These are phyloP conservation scores for Pyrenula aspistea DNA, from an alignment of 495 filamentous ascomycete genomes.

Conservation along the genomic window DNA sequence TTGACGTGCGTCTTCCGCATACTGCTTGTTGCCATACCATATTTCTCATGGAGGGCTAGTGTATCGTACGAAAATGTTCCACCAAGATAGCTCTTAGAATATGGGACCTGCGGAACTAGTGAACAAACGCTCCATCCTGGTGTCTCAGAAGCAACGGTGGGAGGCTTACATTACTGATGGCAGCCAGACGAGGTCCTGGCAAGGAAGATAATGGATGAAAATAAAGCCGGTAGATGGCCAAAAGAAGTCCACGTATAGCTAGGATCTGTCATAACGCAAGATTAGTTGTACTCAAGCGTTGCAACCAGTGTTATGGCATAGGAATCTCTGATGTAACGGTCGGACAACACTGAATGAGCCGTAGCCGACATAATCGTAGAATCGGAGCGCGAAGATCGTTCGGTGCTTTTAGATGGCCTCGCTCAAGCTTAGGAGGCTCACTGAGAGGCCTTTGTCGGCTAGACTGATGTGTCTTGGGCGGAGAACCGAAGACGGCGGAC, in stretches of 20 bases:
- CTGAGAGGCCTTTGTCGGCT: not conserved
- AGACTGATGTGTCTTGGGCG: not conserved
- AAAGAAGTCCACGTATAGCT: slow-evolving; percentile 3
- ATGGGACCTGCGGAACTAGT: too few species aligned
- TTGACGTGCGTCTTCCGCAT: not conserved
- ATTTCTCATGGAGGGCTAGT: not conserved
- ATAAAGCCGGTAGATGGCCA: slow-evolving; percentile 36
- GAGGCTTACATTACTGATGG: slow-evolving; percentile 9
- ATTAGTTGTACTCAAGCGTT: not conserved
- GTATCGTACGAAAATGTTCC: slow-evolving; percentile 6
- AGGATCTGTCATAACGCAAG: not conserved
- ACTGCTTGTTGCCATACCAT: not conserved
- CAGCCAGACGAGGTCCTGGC: slow-evolving; percentile 48
- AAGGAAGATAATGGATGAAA: slow-evolving; percentile 55
- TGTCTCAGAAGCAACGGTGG: not conserved
- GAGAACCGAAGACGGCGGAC: too few species aligned
- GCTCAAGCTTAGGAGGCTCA: too few species aligned
- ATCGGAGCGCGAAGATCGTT: not conserved
- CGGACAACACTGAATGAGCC: not conserved
- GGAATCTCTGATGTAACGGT: not conserved
- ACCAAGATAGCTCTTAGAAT: not conserved
- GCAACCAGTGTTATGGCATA: not conserved
- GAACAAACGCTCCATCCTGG: not conserved
- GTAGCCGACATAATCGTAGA: not conserved
- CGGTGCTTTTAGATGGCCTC: not conserved